Conservation (phyloP, 371 early-diverging fungal species). For the Mortierella polycephala region DNA sequence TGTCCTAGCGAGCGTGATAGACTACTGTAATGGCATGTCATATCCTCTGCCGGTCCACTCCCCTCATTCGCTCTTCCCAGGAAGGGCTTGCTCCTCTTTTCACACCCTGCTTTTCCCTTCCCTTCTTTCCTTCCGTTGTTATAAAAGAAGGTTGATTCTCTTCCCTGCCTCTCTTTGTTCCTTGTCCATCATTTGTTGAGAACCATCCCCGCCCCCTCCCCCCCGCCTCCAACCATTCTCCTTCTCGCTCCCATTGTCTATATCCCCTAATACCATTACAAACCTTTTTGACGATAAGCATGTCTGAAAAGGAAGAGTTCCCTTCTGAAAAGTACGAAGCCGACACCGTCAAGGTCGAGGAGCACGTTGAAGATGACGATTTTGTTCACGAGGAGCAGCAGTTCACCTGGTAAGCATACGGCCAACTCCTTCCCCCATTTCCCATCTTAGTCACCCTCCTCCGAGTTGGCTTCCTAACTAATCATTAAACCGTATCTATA, state of each 20-base stretch:
- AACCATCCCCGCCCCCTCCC: not conserved
- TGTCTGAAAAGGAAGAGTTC: not conserved
- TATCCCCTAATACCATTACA: not conserved
- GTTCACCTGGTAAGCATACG: constrained; percentile 30
- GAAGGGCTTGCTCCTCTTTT: not conserved
- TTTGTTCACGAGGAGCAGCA: constrained; percentile 23
- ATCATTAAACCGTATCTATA: constrained; percentile 1
- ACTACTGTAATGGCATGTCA: too few species aligned
- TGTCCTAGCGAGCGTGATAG: too few species aligned
- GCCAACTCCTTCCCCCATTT: too few species aligned
- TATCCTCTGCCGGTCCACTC: too few species aligned
- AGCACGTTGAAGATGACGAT: constrained; percentile 22
- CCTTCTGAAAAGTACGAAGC: not conserved
- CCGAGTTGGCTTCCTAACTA: not conserved
- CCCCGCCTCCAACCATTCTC: not conserved
- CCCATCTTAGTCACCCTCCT: not conserved
- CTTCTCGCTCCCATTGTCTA: not conserved
- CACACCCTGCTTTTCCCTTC: not conserved
- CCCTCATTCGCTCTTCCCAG: not conserved
- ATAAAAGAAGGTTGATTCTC: not conserved
- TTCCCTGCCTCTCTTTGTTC: not conserved
- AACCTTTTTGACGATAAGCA: not conserved
- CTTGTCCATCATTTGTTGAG: not conserved
- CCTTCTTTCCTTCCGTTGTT: not conserved
- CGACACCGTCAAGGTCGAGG: constrained; percentile 7